Evolutionary conservation across 2,329 filamentous ascomycete genomes (phyloP).

Genomic region (Colletotrichum sp.): DNA sequence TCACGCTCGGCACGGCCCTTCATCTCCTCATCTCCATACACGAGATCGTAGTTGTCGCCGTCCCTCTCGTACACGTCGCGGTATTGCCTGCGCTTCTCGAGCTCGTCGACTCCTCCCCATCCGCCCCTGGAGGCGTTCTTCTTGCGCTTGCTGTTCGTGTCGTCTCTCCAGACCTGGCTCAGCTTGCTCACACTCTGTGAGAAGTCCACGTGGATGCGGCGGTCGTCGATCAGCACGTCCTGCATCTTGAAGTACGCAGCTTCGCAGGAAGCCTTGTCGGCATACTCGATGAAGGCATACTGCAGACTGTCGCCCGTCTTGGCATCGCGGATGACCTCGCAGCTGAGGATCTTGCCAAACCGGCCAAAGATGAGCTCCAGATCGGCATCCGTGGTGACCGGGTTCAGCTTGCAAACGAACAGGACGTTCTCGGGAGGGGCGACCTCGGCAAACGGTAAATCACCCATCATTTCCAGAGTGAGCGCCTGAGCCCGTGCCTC

Average conservation of each 20-base stretch:
- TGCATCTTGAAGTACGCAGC: conserved; percentile 99
- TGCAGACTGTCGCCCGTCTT: conserved; percentile 94
- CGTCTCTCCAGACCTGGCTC: conserved; percentile 86
- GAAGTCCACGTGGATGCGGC: conserved; percentile 98
- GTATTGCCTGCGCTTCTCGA: conserved; percentile 93
- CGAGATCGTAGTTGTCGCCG: conserved; percentile 72
- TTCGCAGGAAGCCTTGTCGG: conserved; percentile 91
- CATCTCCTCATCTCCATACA: conserved; percentile 78
- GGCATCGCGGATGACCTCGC: conserved; percentile 93
- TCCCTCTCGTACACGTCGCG: conserved; percentile 61
- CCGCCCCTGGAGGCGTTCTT: conserved; percentile 65
- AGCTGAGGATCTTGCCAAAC: conserved; percentile 93
- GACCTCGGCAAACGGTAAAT: conserved; percentile 95
- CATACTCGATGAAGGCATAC: conserved; percentile 97
- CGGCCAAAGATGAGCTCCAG: conserved; percentile 95
- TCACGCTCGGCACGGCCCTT: conserved; percentile 52
- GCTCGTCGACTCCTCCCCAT: conserved; percentile 85
- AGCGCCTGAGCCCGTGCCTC: conserved; percentile 94
- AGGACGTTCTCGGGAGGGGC: conserved; percentile 96
- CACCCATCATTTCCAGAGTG: conserved; percentile 96
- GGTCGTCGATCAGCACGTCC: conserved; percentile 93
- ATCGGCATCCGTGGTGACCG: conserved; percentile 93
- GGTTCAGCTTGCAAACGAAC: conserved; percentile 98
- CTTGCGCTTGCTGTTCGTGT: conserved; percentile 81
- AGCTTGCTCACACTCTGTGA: conserved; percentile 92